A percentile compares a stretch with the other conserved stretches of the same genome.
phyloP scores from a whole-genome alignment of 352 stramenopile genomes.

The Globisporangium acanthophoron region DNA sequence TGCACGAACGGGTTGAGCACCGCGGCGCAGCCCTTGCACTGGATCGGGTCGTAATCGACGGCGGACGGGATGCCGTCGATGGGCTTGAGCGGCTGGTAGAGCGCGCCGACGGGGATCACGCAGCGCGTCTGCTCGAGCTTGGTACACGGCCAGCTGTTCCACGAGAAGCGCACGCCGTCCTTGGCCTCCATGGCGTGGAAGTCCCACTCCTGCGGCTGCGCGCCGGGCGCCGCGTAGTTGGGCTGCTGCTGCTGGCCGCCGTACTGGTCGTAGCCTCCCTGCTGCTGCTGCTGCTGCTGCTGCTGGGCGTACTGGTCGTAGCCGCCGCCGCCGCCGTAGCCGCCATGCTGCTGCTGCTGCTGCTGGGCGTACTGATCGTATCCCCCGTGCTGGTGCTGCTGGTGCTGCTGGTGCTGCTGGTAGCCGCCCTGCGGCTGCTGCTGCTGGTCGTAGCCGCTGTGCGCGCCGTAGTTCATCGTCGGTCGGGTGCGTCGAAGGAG shows the following conservation, averaged over 20 bases:
- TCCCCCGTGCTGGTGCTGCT: constrained; percentile 13
- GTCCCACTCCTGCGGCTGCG: constrained; percentile 83
- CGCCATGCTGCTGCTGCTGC: constrained; percentile 23
- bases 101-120: constrained; percentile 93
- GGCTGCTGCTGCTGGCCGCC: constrained; percentile 24
- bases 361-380: not conserved
- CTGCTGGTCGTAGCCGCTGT: constrained; percentile 24
- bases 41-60: constrained; percentile 97
- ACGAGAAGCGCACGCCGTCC: constrained; percentile 96
- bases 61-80: constrained; percentile 92
- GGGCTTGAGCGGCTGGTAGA: constrained; percentile 97
- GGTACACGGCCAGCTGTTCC: constrained; percentile 97
- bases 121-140: constrained; percentile 97
- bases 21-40: constrained; percentile 96
- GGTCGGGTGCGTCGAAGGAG: not conserved
- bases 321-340: constrained; percentile 13
- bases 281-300: constrained; percentile 24
- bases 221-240: constrained; percentile 32
- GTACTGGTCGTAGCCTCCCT: constrained; percentile 35
- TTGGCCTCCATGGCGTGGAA: constrained; percentile 81
- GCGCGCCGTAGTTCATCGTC: constrained; percentile 44
- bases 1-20: constrained; percentile 99
- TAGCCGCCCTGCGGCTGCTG: not conserved
- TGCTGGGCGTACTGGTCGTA: not conserved
- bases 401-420: not conserved